Evolutionary conservation across 257 asterid species (phyloP).

Genomic region (Solanum rostratum): DNA sequence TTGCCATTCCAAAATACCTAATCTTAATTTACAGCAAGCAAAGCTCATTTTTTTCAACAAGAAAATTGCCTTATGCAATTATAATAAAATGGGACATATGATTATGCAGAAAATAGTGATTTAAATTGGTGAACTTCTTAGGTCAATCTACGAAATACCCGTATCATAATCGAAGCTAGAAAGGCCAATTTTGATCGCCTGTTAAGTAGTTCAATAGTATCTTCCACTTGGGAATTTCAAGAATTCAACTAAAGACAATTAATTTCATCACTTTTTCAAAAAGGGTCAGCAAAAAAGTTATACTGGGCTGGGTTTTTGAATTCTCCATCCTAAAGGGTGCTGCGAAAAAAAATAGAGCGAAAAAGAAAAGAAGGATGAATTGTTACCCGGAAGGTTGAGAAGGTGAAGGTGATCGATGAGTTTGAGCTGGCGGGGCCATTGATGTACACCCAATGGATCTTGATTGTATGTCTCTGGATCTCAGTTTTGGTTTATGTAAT

Average conservation of each 20-base stretch:
- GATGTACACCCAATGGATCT: neutral
- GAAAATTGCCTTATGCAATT: neutral
- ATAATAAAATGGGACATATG: neutral
- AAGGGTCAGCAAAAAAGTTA: neutral
- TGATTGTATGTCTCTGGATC: constrained; percentile 2
- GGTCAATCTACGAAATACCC: neutral
- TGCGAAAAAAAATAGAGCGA: neutral
- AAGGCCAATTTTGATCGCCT: neutral
- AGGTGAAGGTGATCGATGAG: constrained; percentile 82
- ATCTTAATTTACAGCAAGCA: neutral
- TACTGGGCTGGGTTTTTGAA: neutral
- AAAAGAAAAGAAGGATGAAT: neutral
- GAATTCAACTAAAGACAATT: neutral
- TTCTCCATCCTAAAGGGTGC: neutral
- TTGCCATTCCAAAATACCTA: neutral
- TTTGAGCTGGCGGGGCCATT: constrained; percentile 91
- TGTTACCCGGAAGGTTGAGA: constrained; percentile 97
- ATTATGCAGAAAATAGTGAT: neutral
- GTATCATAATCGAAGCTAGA: neutral
- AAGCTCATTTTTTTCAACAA: neutral
- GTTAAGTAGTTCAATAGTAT: neutral
- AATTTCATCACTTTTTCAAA: neutral
- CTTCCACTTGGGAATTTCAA: neutral
- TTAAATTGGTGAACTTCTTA: neutral
- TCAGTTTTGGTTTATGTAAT: neutral